Evolutionary conservation across 768 basidiomycete genomes (phyloP), one percentile per base, ranked within the genome.

Genomic region (Suillus subaureus): DNA sequence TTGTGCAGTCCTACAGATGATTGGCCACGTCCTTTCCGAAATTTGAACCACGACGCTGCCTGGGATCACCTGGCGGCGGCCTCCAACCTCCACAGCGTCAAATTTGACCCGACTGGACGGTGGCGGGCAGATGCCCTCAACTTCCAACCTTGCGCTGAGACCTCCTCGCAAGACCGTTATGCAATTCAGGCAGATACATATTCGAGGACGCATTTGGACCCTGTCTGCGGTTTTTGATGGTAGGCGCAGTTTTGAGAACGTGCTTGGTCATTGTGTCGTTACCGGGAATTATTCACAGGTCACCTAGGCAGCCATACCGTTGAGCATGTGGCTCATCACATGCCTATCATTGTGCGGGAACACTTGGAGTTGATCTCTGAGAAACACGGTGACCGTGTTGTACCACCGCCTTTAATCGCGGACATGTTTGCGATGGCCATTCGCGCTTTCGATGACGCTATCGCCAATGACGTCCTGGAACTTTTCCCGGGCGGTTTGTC

Each of bases 151-250:
- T 88, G 85, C 43, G 77, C 79, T 0, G 78, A 75, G 11, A 80
- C 83, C 23, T 78, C 75, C 66, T 89, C 86, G 1, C 89, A 90
- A 76, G 89, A 90, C 70, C 81, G 89, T 64, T 88, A 88, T 67
- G 82, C 87, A 37, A 82, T 88, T 63, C 84, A 84, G n/a, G 9
- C 81, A 83, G 70, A 79, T 89, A 64, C 78, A 87, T 52, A 77
- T 90, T 62, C 80, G 80, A 58, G 89, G 86, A 16, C 82, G 79
- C 37, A 75, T 78, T 58, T 90, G 89, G 89, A 80, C 81, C n/a
- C 81, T 90, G 67, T 88, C 87, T 1, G 89, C 87, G 56, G 88
- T 90, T 42, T 90, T 90, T 70, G 89, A 90, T 73, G 89, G 89
- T 85, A 70, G 66, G 86, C 26, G 26, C 26, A 11, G 31, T 67